Conservation (phyloP, 371 early-diverging fungal genomes). For the Circinella umbellata region DNA sequence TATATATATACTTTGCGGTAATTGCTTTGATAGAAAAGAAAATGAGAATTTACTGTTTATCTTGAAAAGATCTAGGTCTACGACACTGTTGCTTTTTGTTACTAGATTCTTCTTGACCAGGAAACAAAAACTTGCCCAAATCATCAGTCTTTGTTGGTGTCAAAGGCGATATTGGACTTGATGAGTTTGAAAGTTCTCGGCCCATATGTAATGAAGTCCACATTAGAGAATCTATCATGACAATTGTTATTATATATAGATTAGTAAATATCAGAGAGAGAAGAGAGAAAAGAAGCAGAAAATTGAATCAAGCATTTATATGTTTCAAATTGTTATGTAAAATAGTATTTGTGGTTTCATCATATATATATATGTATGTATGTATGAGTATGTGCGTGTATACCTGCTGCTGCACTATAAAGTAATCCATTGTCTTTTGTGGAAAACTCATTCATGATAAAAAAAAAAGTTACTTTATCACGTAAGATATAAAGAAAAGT, state of each 20-base stretch:
- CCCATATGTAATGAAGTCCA: slow-evolving; percentile 4
- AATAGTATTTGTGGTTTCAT: background rate
- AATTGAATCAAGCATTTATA: too few relatives aligned
- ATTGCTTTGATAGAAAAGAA: background rate
- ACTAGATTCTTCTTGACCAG: background rate
- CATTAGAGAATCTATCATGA: background rate
- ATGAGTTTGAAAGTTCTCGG: background rate
- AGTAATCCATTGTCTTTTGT: slow-evolving; percentile 1
- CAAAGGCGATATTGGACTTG: slow-evolving; percentile 1
- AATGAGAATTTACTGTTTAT: background rate
- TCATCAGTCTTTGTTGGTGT: slow-evolving; percentile 3
- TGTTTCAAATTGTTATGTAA: too few relatives aligned
- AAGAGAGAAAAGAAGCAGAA: too few relatives aligned
- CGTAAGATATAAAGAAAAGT: background rate
- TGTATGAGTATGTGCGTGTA: background rate
- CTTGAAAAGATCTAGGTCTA: background rate
- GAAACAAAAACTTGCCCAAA: background rate
- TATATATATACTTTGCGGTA: background rate
- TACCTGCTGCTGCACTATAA: slow-evolving; percentile 8
- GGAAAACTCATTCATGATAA: slow-evolving; percentile 8
- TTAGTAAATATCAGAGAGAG: too few relatives aligned
- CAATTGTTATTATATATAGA: background rate
- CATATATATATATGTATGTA: background rate
- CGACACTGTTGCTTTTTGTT: slow-evolving; percentile 6
- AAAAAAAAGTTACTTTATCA: background rate